These are phyloP conservation scores for Phytophthora ramorum DNA, from an alignment of 352 stramenopile species.

Conservation along the genomic window DNA sequence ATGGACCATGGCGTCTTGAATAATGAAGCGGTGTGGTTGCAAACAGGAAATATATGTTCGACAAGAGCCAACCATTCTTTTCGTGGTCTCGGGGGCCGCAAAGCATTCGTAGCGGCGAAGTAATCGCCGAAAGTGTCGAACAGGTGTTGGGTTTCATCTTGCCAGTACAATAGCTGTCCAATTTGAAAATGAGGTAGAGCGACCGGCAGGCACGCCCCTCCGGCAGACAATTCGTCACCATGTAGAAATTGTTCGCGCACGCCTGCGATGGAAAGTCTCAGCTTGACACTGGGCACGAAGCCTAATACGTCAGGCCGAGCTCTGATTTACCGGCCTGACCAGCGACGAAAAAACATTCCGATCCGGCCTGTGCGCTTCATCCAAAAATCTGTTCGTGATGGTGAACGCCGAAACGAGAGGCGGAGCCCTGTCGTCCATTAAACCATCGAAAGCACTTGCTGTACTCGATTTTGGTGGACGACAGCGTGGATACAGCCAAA, in stretches of 20 bases:
- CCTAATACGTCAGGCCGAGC: slow-evolving; percentile 12
- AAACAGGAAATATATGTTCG: too few relatives aligned
- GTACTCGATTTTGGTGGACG: slow-evolving; percentile 17
- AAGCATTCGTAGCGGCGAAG: too few relatives aligned
- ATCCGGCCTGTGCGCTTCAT: slow-evolving; percentile 19
- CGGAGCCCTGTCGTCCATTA: neutral
- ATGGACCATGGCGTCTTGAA: too few relatives aligned
- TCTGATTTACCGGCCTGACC: slow-evolving; percentile 14
- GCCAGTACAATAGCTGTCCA: too few relatives aligned
- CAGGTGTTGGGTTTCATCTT: too few relatives aligned
- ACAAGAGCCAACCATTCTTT: too few relatives aligned
- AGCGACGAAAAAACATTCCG: neutral
- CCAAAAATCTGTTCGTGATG: slow-evolving; percentile 21
- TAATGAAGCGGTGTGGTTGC: too few relatives aligned
- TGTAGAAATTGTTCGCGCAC: slow-evolving; percentile 21
- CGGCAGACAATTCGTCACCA: neutral
- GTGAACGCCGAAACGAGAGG: slow-evolving; percentile 12
- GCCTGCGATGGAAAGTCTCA: slow-evolving; percentile 20
- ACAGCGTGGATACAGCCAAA: slow-evolving; percentile 8
- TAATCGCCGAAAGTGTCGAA: too few relatives aligned
- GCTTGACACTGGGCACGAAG: slow-evolving; percentile 17
- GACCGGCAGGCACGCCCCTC: neutral
- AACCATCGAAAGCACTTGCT: neutral
- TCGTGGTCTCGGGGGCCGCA: too few relatives aligned
- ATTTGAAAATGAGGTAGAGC: slow-evolving; percentile 32